Conservation (phyloP, 768 basidiomycete genomes). For the Boletus reticuloceps region DNA sequence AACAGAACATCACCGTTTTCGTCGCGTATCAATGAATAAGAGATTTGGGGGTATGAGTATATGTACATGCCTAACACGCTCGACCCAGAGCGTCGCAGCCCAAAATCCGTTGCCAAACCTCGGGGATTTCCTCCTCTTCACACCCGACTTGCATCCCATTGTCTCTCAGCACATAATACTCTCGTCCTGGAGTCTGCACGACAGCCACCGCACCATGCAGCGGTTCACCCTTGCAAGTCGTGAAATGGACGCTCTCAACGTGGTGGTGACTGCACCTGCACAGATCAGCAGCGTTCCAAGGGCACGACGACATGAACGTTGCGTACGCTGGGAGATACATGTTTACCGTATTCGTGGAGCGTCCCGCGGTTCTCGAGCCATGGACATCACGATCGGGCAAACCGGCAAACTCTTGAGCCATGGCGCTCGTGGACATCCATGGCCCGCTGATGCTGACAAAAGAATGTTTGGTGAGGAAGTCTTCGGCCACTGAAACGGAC, state of each 20-base stretch:
- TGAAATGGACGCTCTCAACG: constrained; percentile 73
- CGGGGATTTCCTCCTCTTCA: constrained; percentile 70
- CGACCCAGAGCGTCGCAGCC: constrained; percentile 39
- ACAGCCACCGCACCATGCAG: constrained; percentile 66
- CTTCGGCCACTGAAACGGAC: not conserved
- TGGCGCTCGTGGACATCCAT: constrained; percentile 65
- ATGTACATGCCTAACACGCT: not conserved
- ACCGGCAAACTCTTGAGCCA: constrained; percentile 71
- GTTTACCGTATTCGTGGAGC: constrained; percentile 45
- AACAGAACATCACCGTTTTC: not conserved
- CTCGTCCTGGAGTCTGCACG: constrained; percentile 66
- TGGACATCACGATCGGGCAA: constrained; percentile 23
- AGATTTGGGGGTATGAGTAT: too few species aligned
- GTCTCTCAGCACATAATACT: constrained; percentile 68
- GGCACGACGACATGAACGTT: not conserved
- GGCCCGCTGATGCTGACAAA: constrained; percentile 58
- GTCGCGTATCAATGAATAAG: too few species aligned
- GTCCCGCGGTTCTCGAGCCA: constrained; percentile 16
- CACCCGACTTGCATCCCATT: constrained; percentile 76
- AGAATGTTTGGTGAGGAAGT: constrained; percentile 1
- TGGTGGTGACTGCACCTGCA: constrained; percentile 57
- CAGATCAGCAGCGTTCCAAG: constrained; percentile 1
- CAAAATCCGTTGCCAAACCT: constrained; percentile 60
- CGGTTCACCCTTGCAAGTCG: constrained; percentile 35
- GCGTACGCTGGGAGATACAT: constrained; percentile 67